Percentiles rank a stretch among this genome's conserved stretches.
phyloP scores from a whole-genome alignment of 306 rosid species.

The Quercus rubra region DNA sequence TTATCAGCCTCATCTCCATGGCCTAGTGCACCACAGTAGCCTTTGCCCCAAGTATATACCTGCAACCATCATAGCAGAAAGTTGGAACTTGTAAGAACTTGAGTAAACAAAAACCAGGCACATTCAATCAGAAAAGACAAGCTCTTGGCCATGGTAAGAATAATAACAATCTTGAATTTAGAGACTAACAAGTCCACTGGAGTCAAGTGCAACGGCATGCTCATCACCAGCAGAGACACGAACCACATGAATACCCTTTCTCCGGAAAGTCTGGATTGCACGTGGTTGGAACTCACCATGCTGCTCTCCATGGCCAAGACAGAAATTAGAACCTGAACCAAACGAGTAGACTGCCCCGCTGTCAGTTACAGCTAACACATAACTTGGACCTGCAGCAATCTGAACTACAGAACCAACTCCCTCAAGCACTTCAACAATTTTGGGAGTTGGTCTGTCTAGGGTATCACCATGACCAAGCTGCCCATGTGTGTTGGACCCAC shows the following conservation, averaged over 20 bases:
- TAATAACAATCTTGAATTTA: neutral
- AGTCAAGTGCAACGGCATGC: constrained; percentile 95
- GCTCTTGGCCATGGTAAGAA: neutral
- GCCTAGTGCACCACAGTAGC: constrained; percentile 96
- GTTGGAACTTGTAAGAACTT: constrained; percentile 12
- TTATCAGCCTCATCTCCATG: constrained; percentile 93
- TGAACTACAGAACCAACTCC: constrained; percentile 58
- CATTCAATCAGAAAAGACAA: constrained; percentile 9
- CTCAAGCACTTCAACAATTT: constrained; percentile 53
- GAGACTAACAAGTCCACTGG: constrained; percentile 78
- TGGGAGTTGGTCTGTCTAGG: constrained; percentile 65
- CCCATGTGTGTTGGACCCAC: constrained; percentile 80
- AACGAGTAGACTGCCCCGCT: constrained; percentile 74
- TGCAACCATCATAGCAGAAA: constrained; percentile 29
- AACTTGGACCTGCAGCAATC: constrained; percentile 84
- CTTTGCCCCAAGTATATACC: constrained; percentile 95
- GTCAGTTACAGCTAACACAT: constrained; percentile 61
- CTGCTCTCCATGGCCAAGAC: constrained; percentile 97
- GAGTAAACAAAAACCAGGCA: constrained; percentile 7
- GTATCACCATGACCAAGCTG: constrained; percentile 92
- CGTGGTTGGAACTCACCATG: constrained; percentile 82
- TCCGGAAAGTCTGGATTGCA: constrained; percentile 59
- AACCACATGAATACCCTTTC: constrained; percentile 68
- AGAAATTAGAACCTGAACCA: constrained; percentile 88
- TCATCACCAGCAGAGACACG: constrained; percentile 90